Percentiles rank a stretch among this genome's conserved stretches.
phyloP scores from a whole-genome alignment of 2,329 filamentous ascomycete genomes.

The Monosporascus sp. region DNA sequence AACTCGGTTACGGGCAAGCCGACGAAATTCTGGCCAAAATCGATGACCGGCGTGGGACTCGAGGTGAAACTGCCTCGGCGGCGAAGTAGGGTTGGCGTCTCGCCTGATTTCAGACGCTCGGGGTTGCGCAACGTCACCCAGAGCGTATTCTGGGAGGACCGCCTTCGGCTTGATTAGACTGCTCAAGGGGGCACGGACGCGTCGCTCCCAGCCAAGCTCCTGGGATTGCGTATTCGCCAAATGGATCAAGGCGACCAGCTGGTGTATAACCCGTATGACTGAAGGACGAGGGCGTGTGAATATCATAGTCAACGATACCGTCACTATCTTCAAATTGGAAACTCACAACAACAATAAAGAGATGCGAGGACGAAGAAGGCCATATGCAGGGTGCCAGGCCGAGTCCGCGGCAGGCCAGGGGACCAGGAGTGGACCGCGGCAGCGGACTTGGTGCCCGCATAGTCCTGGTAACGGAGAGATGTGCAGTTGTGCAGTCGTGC shows the following conservation, averaged over 20 bases:
- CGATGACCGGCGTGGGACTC: conserved; percentile 38
- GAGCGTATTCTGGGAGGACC: conserved; percentile 27
- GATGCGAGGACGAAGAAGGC: not conserved
- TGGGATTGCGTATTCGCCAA: conserved; percentile 3
- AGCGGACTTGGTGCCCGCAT: too few relatives aligned
- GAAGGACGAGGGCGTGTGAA: not conserved
- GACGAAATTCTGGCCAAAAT: conserved; percentile 45
- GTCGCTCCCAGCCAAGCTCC: conserved; percentile 32
- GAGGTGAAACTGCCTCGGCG: conserved; percentile 13
- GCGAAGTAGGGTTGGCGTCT: conserved; percentile 27
- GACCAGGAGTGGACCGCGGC: too few relatives aligned
- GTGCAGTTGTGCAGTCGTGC: too few relatives aligned
- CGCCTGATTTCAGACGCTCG: conserved; percentile 26
- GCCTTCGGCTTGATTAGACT: conserved; percentile 26
- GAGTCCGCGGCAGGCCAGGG: too few relatives aligned
- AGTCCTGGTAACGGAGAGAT: too few relatives aligned
- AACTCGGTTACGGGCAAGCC: conserved; percentile 40
- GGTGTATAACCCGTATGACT: conserved; percentile 2
- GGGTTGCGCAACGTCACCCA: conserved; percentile 36
- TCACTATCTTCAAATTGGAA: not conserved
- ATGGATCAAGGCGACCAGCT: not conserved
- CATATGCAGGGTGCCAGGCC: not conserved
- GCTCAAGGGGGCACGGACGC: conserved; percentile 33
- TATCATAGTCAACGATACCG: not conserved
- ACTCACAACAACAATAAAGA: not conserved